Evolutionary conservation across 1,284 basidiomycete species (phyloP).

Genomic region (Ustilago curta): DNA sequence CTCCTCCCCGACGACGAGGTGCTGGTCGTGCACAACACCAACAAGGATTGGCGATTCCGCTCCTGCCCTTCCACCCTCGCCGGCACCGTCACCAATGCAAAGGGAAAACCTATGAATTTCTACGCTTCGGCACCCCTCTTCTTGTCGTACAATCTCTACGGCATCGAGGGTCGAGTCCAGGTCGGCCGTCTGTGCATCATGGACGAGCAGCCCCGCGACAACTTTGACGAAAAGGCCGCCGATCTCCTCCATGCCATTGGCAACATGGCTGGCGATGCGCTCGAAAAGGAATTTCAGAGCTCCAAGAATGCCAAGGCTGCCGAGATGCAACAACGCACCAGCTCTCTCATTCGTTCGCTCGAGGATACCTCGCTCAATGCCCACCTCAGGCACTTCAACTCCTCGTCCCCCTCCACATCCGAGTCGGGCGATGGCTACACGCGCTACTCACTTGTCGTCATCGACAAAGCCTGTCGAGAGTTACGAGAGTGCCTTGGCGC

Average conservation of each 20-base stretch:
- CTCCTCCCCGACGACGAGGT: constrained; percentile 50
- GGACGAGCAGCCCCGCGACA: constrained; percentile 34
- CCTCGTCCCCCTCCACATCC: constrained; percentile 9
- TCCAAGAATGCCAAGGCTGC: constrained; percentile 34
- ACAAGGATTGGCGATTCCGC: constrained; percentile 55
- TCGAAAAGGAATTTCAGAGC: constrained; percentile 53
- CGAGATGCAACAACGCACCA: constrained; percentile 47
- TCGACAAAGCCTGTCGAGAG: constrained; percentile 37
- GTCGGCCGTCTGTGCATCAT: constrained; percentile 57
- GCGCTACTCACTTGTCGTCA: constrained; percentile 32
- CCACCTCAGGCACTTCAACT: constrained; percentile 23
- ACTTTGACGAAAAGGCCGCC: constrained; percentile 48
- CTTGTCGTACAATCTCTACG: constrained; percentile 32
- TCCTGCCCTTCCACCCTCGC: constrained; percentile 36
- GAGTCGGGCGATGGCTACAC: constrained; percentile 25
- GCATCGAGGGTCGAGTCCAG: constrained; percentile 39
- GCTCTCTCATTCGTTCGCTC: constrained; percentile 32
- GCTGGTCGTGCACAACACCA: constrained; percentile 44
- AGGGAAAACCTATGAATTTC: constrained; percentile 47
- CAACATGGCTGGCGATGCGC: constrained; percentile 51
- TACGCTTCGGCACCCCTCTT: constrained; percentile 58
- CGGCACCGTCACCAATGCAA: constrained; percentile 30
- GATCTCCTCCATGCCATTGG: constrained; percentile 50
- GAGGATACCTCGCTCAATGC: constrained; percentile 27
- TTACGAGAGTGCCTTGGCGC: constrained; percentile 32